Conservation (phyloP, 768 basidiomycete genomes). For the Lentinula guzmanii region DNA sequence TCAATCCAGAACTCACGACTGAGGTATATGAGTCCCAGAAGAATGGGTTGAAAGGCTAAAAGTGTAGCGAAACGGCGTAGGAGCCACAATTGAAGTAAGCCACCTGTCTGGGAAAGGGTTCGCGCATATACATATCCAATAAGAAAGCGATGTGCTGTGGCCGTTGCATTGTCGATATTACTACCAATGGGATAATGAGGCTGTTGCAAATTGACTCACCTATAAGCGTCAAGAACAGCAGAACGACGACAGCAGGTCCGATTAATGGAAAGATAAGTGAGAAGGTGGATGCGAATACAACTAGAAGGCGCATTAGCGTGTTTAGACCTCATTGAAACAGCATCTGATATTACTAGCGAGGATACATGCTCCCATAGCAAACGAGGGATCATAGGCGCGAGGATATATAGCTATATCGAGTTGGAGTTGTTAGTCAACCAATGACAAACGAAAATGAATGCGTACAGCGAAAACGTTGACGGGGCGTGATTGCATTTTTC, state of each 20-base stretch:
- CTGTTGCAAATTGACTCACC: slow-evolving; percentile 33
- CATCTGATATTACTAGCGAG: slow-evolving; percentile 33
- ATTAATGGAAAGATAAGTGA: slow-evolving; percentile 73
- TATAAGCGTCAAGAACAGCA: slow-evolving; percentile 61
- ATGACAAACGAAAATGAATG: slow-evolving; percentile 7
- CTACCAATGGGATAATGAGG: background rate
- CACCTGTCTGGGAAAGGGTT: slow-evolving; percentile 70
- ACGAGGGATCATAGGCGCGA: slow-evolving; percentile 61
- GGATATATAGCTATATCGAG: slow-evolving; percentile 56
- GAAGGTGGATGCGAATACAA: slow-evolving; percentile 71
- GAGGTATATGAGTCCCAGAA: slow-evolving; percentile 71
- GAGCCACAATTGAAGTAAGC: slow-evolving; percentile 69
- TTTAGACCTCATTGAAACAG: background rate
- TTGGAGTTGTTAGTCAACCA: slow-evolving; percentile 3
- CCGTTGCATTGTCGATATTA: background rate
- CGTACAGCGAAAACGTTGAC: slow-evolving; percentile 74
- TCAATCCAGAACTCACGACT: slow-evolving; percentile 66
- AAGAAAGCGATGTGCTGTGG: slow-evolving; percentile 71
- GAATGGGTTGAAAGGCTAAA: slow-evolving; percentile 64
- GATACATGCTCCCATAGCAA: slow-evolving; percentile 59
- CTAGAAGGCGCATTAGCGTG: background rate
- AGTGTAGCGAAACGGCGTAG: slow-evolving; percentile 68
- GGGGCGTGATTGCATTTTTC: slow-evolving; percentile 61
- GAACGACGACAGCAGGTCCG: slow-evolving; percentile 59
- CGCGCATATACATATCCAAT: slow-evolving; percentile 74